Evolutionary conservation across 768 basidiomycete genomes (phyloP), one percentile per base, ranked within the genome.

Genomic region (Termitomyces sp.): DNA sequence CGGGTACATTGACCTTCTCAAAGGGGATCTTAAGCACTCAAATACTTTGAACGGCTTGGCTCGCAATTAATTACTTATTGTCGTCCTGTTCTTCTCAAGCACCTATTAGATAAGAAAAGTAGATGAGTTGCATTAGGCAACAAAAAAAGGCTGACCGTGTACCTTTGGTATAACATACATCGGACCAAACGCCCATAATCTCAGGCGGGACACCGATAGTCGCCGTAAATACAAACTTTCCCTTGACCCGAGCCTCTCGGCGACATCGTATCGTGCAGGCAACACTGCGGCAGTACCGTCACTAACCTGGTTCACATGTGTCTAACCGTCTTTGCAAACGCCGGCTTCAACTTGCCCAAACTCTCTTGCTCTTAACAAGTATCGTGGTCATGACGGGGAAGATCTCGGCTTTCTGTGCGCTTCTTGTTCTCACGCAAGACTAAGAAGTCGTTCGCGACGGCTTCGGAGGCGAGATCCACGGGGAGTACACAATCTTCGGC

Each of bases 391-490:
- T 86, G 67, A 95, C 79, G 18, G 93, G 92, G 22, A 92, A 75
- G 59, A 96, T 95, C 72, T 97, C 93, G 54, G 76, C 82, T 68
- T 80, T n/a, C n/a, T n/a, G n/a, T n/a, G n/a, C n/a, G n/a, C n/a
- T n/a, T n/a, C n/a, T n/a, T n/a, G n/a, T n/a, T n/a, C n/a, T n/a
- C n/a, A n/a, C n/a, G n/a, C n/a, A n/a, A 76, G 69, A 96, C 83
- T 58, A 77, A 75, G 71, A 81, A 95, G 56, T 92, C 85, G 50
- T 77, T 69, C 13, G 94, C 91, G 62, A 94, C 92, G 69, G 94
- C 94, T 76, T 95, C 93, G n/a, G 90, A 92, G 20, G 94, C 94
- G 75, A 94, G 86, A 36, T 94, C 94, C 91, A 93, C 93, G 45
- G 92, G 92, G 58, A 91, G 76, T 28, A 89, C 77, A 68, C 92